A percentile compares a stretch with the other conserved stretches of the same genome.
Conservation (phyloP, 78 protist genomes). For the Salpingoeca rosetta region DNA sequence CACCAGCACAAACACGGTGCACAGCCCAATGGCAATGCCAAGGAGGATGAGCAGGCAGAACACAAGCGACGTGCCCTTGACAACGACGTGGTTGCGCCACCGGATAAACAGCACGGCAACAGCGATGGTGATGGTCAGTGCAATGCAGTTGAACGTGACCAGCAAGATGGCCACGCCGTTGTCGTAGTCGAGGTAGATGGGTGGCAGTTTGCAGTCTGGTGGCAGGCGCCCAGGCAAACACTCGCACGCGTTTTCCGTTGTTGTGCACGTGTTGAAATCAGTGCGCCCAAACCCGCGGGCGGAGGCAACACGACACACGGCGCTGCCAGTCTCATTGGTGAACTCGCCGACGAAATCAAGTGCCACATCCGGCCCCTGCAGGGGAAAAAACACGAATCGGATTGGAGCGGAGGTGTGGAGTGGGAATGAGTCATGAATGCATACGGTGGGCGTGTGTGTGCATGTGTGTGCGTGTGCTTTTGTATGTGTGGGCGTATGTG, state of each 20-base stretch:
- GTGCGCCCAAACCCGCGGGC: neutral
- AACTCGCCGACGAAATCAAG: neutral
- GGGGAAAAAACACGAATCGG: neutral
- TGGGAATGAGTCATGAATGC: neutral
- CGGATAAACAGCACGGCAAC: neutral
- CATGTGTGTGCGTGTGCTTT: neutral
- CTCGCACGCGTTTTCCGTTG: neutral
- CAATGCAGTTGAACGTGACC: neutral
- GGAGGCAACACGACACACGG: neutral
- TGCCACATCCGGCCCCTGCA: neutral
- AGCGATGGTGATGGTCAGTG: neutral
- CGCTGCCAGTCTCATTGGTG: neutral
- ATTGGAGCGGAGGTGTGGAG: neutral
- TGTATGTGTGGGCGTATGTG: no score
- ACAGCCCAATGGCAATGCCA: neutral
- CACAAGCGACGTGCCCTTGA: neutral
- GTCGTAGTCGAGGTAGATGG: neutral
- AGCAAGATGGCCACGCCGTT: neutral
- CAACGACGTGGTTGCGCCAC: neutral
- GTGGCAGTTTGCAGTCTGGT: neutral
- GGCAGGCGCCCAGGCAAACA: neutral
- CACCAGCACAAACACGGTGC: neutral
- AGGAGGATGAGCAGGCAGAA: neutral
- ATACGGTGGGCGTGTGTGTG: neutral
- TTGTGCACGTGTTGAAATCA: neutral